Percentiles rank a stretch among this genome's conserved stretches.
These are phyloP conservation scores for Rhynchospora tenuis DNA, from an alignment of 176 grass and related monocot species.

Conservation along the genomic window DNA sequence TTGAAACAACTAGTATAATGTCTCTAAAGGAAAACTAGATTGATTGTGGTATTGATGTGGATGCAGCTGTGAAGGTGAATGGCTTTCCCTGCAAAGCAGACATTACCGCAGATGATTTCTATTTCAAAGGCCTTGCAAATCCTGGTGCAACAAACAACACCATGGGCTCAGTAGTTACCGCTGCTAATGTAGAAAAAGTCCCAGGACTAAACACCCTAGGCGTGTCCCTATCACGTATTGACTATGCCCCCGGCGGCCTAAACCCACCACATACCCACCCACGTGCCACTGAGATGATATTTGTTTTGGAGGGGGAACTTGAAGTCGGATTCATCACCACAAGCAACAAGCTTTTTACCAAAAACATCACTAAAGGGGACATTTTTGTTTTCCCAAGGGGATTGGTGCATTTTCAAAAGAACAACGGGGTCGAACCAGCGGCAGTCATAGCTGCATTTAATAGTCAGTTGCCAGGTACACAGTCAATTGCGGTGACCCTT, in stretches of 20 bases:
- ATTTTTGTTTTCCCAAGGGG: slow-evolving; percentile 22
- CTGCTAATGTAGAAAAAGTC: slow-evolving; percentile 13
- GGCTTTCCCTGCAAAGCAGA: slow-evolving; percentile 20
- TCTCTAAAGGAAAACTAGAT: background rate
- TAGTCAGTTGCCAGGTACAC: slow-evolving; percentile 18
- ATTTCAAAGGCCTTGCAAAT: slow-evolving; percentile 22
- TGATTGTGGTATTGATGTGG: background rate
- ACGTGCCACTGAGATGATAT: slow-evolving; percentile 2
- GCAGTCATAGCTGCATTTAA: slow-evolving; percentile 25
- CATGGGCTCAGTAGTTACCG: slow-evolving; percentile 15
- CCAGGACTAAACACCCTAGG: slow-evolving; percentile 20
- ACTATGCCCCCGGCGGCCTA: background rate
- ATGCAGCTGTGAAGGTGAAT: slow-evolving; percentile 3
- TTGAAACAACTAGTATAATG: background rate
- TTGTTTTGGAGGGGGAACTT: slow-evolving; percentile 19
- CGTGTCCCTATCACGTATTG: slow-evolving; percentile 15
- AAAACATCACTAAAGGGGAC: slow-evolving; percentile 17
- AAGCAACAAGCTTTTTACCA: slow-evolving; percentile 24
- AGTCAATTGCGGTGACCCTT: slow-evolving; percentile 4
- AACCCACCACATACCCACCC: slow-evolving; percentile 25
- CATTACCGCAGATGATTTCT: slow-evolving; percentile 14
- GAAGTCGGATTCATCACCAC: slow-evolving; percentile 23
- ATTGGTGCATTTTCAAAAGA: slow-evolving; percentile 29
- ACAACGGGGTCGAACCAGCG: background rate
- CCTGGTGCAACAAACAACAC: slow-evolving; percentile 11